Base-by-base conservation (phyloP, 495 filamentous ascomycete genomes). In the Tetracladium setigerum region DNA sequence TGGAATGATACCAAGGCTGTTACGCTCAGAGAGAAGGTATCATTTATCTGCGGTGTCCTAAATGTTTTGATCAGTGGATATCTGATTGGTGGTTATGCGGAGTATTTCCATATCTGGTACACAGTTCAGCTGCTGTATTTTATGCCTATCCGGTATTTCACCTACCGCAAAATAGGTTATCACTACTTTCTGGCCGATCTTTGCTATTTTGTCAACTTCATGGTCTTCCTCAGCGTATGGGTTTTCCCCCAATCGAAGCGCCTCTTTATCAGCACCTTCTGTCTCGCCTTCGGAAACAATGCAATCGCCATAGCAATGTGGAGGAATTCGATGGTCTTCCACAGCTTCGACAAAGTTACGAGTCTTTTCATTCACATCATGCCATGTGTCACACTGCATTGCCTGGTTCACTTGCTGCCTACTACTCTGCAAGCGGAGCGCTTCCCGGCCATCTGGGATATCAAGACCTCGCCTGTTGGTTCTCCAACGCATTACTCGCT, bases 271-370 rank as follows among this genome's bases (percentile, higher is more conserved):
- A 83, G 87, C 53, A 86, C 89, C 11, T 97, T 86, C 63, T 97
- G 92, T 56, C 72, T 98, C 44, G 86, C 89, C 14, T 90, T 84
- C 49, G 92, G 92, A 45, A 98, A 98, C 66, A 98, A 98, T 61
- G 92, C 92, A 39, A 82, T 94, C 41, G 92, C 92, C 14, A 97
- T 98, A 64, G 94, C 92, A 51, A 96, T 98, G 91, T 98, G 92
- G 92, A 81, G 92, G 46, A 98, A 98, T 63, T 95, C 89, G 16
- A 76, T 98, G 66, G 92, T 98, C 32, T 97, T 98, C 68, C 92
- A 98, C 67, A 90, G 86, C 49, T 80, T 97, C 64, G 92, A 98
- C 69, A 98, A 98, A 64, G 77, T 95, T 44, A 90, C 88, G 35
- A 89, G 86, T 62, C 67, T 97, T 22, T 97, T 98, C 69, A 95